Percentiles rank a stretch among this genome's conserved stretches.
Conservation (phyloP, 2,329 filamentous ascomycete genomes). For the Penicillium sp. region DNA sequence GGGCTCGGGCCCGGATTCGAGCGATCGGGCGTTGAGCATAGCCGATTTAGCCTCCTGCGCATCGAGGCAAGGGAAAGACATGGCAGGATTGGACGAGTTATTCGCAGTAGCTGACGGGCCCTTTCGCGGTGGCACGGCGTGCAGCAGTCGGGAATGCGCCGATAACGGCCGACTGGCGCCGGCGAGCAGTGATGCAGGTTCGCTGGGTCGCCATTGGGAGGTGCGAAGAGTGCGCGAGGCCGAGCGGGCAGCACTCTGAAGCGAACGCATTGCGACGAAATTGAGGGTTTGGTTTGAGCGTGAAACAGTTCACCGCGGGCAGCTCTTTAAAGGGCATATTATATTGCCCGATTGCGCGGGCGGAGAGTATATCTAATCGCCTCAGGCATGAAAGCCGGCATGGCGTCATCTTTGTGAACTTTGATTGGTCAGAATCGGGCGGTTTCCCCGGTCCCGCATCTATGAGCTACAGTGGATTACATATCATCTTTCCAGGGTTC, state of each 20-base stretch:
- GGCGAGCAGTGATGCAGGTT: conserved; percentile 3
- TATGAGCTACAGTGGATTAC: neutral
- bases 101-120: conserved; percentile 17
- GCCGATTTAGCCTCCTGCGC: conserved; percentile 77
- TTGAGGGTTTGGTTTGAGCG: neutral
- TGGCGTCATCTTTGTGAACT: conserved; percentile 21
- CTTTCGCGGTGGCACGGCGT: conserved; percentile 20
- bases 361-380: conserved; percentile 10
- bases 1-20: conserved; percentile 81
- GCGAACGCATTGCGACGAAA: conserved; percentile 19
- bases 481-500: neutral
- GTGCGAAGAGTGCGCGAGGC: conserved; percentile 17
- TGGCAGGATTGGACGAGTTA: conserved; percentile 71
- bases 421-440: conserved; percentile 18
- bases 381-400: conserved; percentile 13
- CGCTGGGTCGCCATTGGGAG: conserved; percentile 18
- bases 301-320: neutral
- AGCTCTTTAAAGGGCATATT: conserved; percentile 4
- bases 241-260: conserved; percentile 20
- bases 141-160: conserved; percentile 23
- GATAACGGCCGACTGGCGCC: conserved; percentile 16
- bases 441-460: neutral
- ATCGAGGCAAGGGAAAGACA: conserved; percentile 88
- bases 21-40: conserved; percentile 66
- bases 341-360: conserved; percentile 9